Percentiles rank a stretch among this genome's conserved stretches.
These are phyloP conservation scores for Penicillium occitanis DNA, from an alignment of 2,329 filamentous ascomycete genomes.

Conservation along the genomic window DNA sequence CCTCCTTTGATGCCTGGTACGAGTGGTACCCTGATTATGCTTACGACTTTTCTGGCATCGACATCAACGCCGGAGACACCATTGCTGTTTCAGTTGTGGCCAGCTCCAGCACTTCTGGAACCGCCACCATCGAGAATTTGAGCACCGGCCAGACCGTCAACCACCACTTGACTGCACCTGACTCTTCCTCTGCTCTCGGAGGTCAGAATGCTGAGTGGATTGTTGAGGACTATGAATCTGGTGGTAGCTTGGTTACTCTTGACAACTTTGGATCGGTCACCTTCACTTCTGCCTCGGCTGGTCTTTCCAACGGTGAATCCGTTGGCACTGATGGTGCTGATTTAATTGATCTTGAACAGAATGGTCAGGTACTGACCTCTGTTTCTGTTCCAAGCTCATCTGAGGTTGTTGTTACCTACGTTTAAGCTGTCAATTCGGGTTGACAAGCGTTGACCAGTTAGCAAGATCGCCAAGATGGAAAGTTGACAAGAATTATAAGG, in stretches of 20 bases:
- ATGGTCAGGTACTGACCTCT: slow-evolving; percentile 35
- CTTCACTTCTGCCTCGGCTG: slow-evolving; percentile 36
- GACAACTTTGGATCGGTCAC: slow-evolving; percentile 50
- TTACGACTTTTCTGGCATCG: slow-evolving; percentile 52
- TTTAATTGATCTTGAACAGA: slow-evolving; percentile 52
- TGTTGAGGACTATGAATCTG: slow-evolving; percentile 55
- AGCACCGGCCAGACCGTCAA: slow-evolving; percentile 53
- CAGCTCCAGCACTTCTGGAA: slow-evolving; percentile 46
- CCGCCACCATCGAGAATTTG: slow-evolving; percentile 53
- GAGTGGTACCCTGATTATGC: slow-evolving; percentile 62
- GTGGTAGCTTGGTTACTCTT: slow-evolving; percentile 44
- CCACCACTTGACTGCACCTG: slow-evolving; percentile 52
- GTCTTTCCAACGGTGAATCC: slow-evolving; percentile 24
- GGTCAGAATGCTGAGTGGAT: slow-evolving; percentile 64
- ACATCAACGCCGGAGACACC: slow-evolving; percentile 47
- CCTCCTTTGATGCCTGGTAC: slow-evolving; percentile 58
- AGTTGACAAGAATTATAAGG: not conserved
- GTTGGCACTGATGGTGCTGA: slow-evolving; percentile 41
- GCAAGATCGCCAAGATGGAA: no score
- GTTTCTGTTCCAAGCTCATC: slow-evolving; percentile 29
- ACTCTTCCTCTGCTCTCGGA: slow-evolving; percentile 41
- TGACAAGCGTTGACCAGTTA: not conserved
- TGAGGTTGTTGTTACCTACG: slow-evolving; percentile 31
- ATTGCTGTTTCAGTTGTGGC: slow-evolving; percentile 45
- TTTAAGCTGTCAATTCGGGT: not conserved